phyloP scores from a whole-genome alignment of 1,139 yeast species.

The Groenewaldozyma auringiensis region DNA sequence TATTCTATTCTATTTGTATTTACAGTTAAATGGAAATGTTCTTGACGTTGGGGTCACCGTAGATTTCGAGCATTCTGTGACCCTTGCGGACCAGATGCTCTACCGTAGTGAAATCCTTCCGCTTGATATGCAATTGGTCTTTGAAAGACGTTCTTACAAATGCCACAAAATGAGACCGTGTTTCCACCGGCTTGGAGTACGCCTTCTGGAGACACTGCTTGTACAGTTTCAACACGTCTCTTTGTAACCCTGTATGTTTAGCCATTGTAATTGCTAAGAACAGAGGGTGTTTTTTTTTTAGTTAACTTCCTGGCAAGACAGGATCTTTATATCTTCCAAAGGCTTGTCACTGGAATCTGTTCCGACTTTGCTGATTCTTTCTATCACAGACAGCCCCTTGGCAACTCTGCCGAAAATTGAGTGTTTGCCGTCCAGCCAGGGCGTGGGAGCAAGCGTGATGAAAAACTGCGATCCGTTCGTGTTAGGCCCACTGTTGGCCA shows the following conservation, averaged over 20 bases:
- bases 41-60: slow-evolving; percentile 38
- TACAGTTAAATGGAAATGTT: slow-evolving; percentile 16
- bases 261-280: slow-evolving; percentile 6
- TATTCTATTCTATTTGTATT: too few species aligned
- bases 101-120: slow-evolving; percentile 77
- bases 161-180: slow-evolving; percentile 23
- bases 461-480: slow-evolving; percentile 39
- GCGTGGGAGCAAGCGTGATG: slow-evolving; percentile 27
- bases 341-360: slow-evolving; percentile 38
- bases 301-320: slow-evolving; percentile 12
- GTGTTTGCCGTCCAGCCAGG: slow-evolving; percentile 34
- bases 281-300: not conserved
- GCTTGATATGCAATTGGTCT: slow-evolving; percentile 50
- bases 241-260: slow-evolving; percentile 24
- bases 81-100: slow-evolving; percentile 83
- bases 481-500: slow-evolving; percentile 41
- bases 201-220: slow-evolving; percentile 32
- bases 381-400: slow-evolving; percentile 44
- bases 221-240: slow-evolving; percentile 32
- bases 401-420: slow-evolving; percentile 35
- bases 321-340: slow-evolving; percentile 22
- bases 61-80: slow-evolving; percentile 61
- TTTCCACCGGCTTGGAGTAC: slow-evolving; percentile 28
- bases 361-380: slow-evolving; percentile 46
- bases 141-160: slow-evolving; percentile 54